Percentiles rank a stretch among this genome's conserved stretches.
Evolutionary conservation across 2,329 filamentous ascomycete genomes (phyloP).

Genomic region (Penicillium sp.): DNA sequence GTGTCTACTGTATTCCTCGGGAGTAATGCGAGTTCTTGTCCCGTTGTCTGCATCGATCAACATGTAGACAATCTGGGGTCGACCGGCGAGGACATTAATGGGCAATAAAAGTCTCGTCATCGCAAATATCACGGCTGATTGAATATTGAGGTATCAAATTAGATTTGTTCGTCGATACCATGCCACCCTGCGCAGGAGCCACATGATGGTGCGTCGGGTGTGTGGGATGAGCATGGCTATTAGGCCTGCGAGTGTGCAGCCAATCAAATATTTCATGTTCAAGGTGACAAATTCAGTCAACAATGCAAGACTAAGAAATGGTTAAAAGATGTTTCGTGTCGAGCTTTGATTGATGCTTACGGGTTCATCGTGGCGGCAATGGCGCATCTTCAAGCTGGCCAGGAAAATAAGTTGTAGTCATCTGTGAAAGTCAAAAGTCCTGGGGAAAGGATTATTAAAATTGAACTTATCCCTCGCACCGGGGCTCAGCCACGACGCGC

Average conservation of each 20-base stretch:
- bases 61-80: neutral
- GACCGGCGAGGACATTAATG: neutral
- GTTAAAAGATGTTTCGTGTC: too few species aligned
- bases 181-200: neutral
- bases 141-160: neutral
- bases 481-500: too few species aligned
- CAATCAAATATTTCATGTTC: neutral
- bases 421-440: too few species aligned
- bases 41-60: neutral
- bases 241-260: neutral
- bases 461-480: too few species aligned
- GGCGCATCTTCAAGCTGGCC: too few species aligned
- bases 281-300: neutral
- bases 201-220: neutral
- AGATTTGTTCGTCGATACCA: neutral
- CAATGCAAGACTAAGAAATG: too few species aligned
- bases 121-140: neutral
- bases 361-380: too few species aligned
- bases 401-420: too few species aligned
- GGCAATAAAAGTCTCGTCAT: neutral
- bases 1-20: neutral
- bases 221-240: neutral
- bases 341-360: too few species aligned
- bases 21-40: neutral
- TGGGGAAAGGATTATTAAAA: too few species aligned